These are phyloP conservation scores for Cryphonectria japonica DNA, from an alignment of 2,329 filamentous ascomycete genomes.

Conservation along the genomic window DNA sequence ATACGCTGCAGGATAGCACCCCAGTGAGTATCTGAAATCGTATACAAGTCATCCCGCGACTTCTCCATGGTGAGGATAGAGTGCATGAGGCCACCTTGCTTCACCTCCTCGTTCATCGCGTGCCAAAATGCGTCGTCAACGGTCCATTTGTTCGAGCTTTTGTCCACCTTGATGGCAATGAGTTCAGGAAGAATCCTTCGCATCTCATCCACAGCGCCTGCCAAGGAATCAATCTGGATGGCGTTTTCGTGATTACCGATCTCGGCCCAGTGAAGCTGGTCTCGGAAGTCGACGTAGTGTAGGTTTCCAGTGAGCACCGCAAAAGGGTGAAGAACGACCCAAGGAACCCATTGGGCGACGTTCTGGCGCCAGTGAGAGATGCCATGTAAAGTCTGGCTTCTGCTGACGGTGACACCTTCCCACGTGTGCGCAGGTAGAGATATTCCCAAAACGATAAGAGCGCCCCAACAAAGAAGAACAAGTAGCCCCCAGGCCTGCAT, in stretches of 20 bases:
- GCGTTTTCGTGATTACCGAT: conserved; percentile 33
- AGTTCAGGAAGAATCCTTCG: conserved; percentile 55
- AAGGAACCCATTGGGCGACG: conserved; percentile 24
- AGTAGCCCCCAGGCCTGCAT: conserved; percentile 22
- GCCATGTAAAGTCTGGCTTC: not conserved
- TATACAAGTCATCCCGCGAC: conserved; percentile 41
- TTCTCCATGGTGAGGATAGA: conserved; percentile 47
- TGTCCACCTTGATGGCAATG: conserved; percentile 58
- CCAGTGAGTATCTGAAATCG: conserved; percentile 53
- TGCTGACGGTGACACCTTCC: conserved; percentile 25
- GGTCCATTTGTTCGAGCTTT: conserved; percentile 31
- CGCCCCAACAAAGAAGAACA: conserved; percentile 1
- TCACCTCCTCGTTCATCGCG: conserved; percentile 61
- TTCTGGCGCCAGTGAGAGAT: conserved; percentile 24
- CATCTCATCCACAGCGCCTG: conserved; percentile 17
- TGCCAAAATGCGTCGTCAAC: conserved; percentile 68
- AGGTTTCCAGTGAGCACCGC: conserved; percentile 24
- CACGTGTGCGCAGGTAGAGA: conserved; percentile 14
- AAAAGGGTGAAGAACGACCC: conserved; percentile 26
- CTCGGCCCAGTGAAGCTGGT: conserved; percentile 26
- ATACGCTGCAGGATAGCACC: conserved; percentile 48
- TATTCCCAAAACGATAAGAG: conserved; percentile 21
- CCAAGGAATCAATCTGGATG: conserved; percentile 29
- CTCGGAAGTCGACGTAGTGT: conserved; percentile 26
- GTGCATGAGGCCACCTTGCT: conserved; percentile 48